Base-by-base conservation (phyloP, 768 basidiomycete species). In the Boletus fagicola region DNA sequence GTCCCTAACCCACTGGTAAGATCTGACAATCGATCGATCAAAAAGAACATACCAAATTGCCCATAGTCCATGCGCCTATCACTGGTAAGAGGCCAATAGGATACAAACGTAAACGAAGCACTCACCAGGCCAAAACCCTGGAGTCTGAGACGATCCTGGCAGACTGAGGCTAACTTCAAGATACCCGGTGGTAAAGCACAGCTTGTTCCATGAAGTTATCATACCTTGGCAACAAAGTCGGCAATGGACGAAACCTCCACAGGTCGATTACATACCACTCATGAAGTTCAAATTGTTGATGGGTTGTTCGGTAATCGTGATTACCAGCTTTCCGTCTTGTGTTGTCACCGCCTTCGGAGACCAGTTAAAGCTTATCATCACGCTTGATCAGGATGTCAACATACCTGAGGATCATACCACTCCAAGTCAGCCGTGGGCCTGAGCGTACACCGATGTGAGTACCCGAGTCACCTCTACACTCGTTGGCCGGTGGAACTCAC, bases 121-220 rank as follows among this genome's bases (percentile, higher is more conserved):
- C 47, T 74, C 67, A 79, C 86, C 94, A 53, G 96, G 94, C 95
- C 94, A 97, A 58, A 91, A 78, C 7, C 94, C 94, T 12, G 87
- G 82, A 16, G 79, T 77, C 40, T 66, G 61, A 1, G 80, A 75
- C 12, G 76, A 71, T 6, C 90, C 92, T 18, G 92, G 90, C 62
- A 92, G 69, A 68, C 88, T 90, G 20, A 92, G 64, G n/a, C 79
- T 82, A 3, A 88, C 83, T 74, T 97, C 97, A 55, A 98, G 77
- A 68, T 94, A 94, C 2, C 92, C 94, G 0, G 92, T 93, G 16
- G 86, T 95, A 74, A 94, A 97, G 75, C 95, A 98, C 53, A 97
- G 74, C 74, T 97, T 92, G 74, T 97, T 96, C 94, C 95, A 97
- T 13, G 86, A 82, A 62, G 88, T 85, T 11, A 94, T 52, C 86